Percentiles rank a stretch among this genome's conserved stretches.
These are phyloP conservation scores for Angophora floribunda DNA, from an alignment of 345 rosid species.

Conservation along the genomic window DNA sequence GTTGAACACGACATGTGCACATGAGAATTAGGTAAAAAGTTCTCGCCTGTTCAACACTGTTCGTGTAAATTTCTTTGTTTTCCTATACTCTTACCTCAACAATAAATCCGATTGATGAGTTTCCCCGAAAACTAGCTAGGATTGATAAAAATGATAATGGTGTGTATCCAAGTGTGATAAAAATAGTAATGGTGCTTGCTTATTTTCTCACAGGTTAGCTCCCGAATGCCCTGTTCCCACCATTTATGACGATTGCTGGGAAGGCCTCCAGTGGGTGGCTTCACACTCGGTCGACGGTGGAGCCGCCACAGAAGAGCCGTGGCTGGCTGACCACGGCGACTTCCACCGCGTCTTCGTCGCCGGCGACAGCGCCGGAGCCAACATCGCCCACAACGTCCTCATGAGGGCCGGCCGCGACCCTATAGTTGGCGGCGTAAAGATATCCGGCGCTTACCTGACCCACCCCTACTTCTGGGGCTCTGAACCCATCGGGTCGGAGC, in stretches of 20 bases:
- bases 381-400: conserved; percentile 11
- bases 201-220: conserved; percentile 12
- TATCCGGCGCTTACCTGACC: conserved; percentile 16
- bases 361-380: conserved; percentile 43
- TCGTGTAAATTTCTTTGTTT: not conserved
- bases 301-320: conserved; percentile 4
- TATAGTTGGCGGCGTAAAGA: conserved; percentile 5
- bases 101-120: not conserved
- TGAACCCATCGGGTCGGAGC: conserved; percentile 24
- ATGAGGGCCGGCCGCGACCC: conserved; percentile 16
- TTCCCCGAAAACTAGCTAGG: not conserved
- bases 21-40: not conserved
- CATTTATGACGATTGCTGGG: conserved; percentile 21
- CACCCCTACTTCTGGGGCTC: conserved; percentile 56
- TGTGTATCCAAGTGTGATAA: not conserved
- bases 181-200: not conserved
- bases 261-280: conserved; percentile 28
- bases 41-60: not conserved
- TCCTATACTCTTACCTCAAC: not conserved
- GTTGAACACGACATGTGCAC: not conserved
- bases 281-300: not conserved
- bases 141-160: not conserved
- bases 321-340: conserved; percentile 24
- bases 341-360: conserved; percentile 14
- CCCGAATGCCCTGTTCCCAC: conserved; percentile 23